These are phyloP conservation scores for Cercospora nicotianae DNA, from an alignment of 2,329 filamentous ascomycete genomes.

Conservation along the genomic window DNA sequence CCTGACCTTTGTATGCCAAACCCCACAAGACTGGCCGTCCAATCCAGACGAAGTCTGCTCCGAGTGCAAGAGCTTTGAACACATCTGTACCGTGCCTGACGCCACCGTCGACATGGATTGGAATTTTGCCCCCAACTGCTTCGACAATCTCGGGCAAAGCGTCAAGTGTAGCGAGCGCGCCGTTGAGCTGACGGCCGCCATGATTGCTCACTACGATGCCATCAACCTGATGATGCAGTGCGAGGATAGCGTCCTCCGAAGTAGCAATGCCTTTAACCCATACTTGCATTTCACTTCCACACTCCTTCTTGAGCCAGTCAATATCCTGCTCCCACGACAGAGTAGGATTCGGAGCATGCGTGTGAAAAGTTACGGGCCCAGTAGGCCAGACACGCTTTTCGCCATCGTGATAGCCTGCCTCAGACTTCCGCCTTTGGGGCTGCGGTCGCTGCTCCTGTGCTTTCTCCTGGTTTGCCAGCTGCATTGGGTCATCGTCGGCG, in stretches of 20 bases:
- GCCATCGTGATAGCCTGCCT: slow-evolving; percentile 25
- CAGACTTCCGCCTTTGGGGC: slow-evolving; percentile 9
- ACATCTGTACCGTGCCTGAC: slow-evolving; percentile 58
- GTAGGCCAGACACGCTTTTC: slow-evolving; percentile 36
- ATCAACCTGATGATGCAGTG: slow-evolving; percentile 46
- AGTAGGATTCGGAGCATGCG: slow-evolving; percentile 44
- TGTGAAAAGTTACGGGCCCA: slow-evolving; percentile 44
- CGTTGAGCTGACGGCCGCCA: slow-evolving; percentile 59
- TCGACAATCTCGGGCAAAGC: slow-evolving; percentile 44
- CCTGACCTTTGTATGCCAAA: slow-evolving; percentile 43
- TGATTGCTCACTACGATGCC: slow-evolving; percentile 56
- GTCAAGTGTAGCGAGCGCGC: slow-evolving; percentile 56
- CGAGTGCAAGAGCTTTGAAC: slow-evolving; percentile 58
- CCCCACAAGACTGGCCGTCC: slow-evolving; percentile 54
- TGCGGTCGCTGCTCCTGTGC: slow-evolving; percentile 11
- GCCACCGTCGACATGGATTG: slow-evolving; percentile 62
- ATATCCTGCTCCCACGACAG: slow-evolving; percentile 52
- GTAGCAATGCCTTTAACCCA: slow-evolving; percentile 49
- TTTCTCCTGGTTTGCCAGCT: slow-evolving; percentile 19
- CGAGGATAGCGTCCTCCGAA: slow-evolving; percentile 46
- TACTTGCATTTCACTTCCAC: slow-evolving; percentile 50
- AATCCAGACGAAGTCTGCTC: slow-evolving; percentile 53
- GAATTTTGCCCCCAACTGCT: slow-evolving; percentile 50
- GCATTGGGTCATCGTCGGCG: slow-evolving; percentile 28
- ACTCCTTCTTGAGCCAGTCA: slow-evolving; percentile 49